Percentiles rank a stretch among this genome's conserved stretches.
Conservation (phyloP, 768 basidiomycete species). For the Rhizopogon vinicolor region DNA sequence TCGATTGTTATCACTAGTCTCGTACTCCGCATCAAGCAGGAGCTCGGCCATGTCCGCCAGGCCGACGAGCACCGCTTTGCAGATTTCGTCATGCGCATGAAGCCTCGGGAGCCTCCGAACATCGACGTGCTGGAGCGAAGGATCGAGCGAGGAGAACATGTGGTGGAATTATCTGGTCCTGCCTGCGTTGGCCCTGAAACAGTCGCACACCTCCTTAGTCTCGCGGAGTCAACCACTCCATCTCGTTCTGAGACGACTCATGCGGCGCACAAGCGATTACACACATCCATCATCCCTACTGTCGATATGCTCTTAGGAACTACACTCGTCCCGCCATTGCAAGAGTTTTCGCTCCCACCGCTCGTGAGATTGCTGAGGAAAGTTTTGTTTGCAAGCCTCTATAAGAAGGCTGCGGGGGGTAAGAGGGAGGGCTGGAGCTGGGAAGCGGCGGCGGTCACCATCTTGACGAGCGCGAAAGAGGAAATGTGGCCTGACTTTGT, state of each 20-base stretch:
- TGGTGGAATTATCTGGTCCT: not conserved
- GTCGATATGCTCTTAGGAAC: slow-evolving; percentile 13
- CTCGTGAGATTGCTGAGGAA: slow-evolving; percentile 18
- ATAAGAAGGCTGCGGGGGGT: slow-evolving; percentile 14
- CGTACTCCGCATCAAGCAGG: slow-evolving; percentile 25
- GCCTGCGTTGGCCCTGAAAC: slow-evolving; percentile 11
- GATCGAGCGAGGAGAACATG: slow-evolving; percentile 3
- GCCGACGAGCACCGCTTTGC: slow-evolving; percentile 13
- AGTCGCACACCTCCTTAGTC: slow-evolving; percentile 17
- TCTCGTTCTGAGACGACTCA: not conserved
- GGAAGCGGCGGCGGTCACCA: slow-evolving; percentile 10
- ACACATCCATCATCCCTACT: slow-evolving; percentile 8
- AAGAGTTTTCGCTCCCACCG: slow-evolving; percentile 15
- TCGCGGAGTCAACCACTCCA: slow-evolving; percentile 5
- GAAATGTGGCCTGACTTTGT: slow-evolving; percentile 15
- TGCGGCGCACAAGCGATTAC: not conserved
- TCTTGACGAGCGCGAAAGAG: slow-evolving; percentile 11
- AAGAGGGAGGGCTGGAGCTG: slow-evolving; percentile 19
- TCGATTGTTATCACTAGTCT: slow-evolving; percentile 35
- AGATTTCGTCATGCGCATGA: slow-evolving; percentile 19
- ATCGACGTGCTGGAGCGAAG: slow-evolving; percentile 10
- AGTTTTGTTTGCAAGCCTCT: slow-evolving; percentile 15
- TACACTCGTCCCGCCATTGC: not conserved
- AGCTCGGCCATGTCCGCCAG: slow-evolving; percentile 4
- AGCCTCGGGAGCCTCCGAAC: slow-evolving; percentile 15